phyloP scores from a whole-genome alignment of 2,329 filamentous ascomycete genomes.

The Fusarium mexicanum region DNA sequence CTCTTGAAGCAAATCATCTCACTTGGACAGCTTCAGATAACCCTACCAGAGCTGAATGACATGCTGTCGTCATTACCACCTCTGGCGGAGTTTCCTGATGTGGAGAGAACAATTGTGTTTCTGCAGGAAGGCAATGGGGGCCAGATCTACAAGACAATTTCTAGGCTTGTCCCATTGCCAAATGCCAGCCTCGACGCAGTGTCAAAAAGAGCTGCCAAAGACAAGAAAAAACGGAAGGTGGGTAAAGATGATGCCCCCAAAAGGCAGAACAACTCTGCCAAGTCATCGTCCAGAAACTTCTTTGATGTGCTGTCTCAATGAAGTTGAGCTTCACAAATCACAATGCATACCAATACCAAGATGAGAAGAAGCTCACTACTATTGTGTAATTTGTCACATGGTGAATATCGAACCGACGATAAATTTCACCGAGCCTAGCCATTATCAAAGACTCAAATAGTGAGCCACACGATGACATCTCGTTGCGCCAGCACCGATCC shows the following conservation, averaged over 20 bases:
- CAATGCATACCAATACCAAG: background rate
- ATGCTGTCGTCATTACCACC: conserved; percentile 41
- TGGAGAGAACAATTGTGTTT: conserved; percentile 28
- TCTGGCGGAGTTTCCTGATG: conserved; percentile 40
- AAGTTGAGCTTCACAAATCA: conserved; percentile 1
- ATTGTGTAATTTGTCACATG: background rate
- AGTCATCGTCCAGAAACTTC: conserved; percentile 27
- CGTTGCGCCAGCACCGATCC: conserved; percentile 14
- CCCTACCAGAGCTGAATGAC: conserved; percentile 26
- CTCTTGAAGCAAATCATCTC: conserved; percentile 52
- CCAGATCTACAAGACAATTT: conserved; percentile 17
- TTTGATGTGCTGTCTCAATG: conserved; percentile 40
- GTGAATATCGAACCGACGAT: background rate
- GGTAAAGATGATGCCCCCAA: conserved; percentile 3
- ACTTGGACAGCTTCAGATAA: conserved; percentile 1
- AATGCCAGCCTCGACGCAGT: background rate
- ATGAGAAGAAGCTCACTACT: background rate
- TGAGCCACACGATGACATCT: background rate
- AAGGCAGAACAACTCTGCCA: background rate
- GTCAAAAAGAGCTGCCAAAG: background rate
- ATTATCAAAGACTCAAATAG: background rate
- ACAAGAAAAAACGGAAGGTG: conserved; percentile 26
- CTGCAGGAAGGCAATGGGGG: conserved; percentile 24
- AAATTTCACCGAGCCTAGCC: background rate
- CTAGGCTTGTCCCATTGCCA: conserved; percentile 31